phyloP scores from a whole-genome alignment of 2,329 filamentous ascomycete species.

The Ophiosphaerella narmari region DNA sequence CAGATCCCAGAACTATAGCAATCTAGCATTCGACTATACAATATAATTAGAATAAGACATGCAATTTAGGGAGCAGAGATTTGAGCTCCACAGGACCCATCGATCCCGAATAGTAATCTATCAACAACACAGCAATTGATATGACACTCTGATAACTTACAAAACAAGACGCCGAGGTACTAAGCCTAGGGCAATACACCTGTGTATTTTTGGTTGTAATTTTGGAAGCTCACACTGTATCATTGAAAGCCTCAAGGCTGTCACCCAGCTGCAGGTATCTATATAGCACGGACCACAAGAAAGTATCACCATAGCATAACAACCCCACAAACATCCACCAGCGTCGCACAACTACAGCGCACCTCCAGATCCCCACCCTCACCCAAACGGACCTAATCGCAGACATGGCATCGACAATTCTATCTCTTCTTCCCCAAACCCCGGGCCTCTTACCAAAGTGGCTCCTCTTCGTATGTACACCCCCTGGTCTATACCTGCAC shows the following conservation, averaged over 20 bases:
- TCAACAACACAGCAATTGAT: no score
- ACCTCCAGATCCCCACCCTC: background rate
- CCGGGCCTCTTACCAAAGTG: conserved; percentile 65
- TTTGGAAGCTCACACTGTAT: no score
- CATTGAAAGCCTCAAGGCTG: no score
- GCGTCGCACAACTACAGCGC: background rate
- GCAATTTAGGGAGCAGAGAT: background rate
- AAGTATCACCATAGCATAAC: background rate
- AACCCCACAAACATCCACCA: background rate
- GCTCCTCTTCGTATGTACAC: conserved; percentile 63
- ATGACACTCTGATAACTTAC: no score
- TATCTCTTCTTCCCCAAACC: conserved; percentile 49
- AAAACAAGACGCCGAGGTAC: background rate
- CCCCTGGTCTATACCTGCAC: background rate
- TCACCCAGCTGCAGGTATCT: no score
- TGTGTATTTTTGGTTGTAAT: no score
- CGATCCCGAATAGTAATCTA: background rate
- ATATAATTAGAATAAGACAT: background rate
- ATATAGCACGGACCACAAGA: background rate
- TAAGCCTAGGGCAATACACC: no score
- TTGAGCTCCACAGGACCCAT: background rate
- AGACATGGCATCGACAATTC: conserved; percentile 38
- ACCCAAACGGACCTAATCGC: background rate
- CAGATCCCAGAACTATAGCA: no score
- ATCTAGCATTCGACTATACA: no score